Evolutionary conservation across 106 monocot species (phyloP), one percentile per base, ranked within the genome.

Genomic region (Narthecium ossifragum): DNA sequence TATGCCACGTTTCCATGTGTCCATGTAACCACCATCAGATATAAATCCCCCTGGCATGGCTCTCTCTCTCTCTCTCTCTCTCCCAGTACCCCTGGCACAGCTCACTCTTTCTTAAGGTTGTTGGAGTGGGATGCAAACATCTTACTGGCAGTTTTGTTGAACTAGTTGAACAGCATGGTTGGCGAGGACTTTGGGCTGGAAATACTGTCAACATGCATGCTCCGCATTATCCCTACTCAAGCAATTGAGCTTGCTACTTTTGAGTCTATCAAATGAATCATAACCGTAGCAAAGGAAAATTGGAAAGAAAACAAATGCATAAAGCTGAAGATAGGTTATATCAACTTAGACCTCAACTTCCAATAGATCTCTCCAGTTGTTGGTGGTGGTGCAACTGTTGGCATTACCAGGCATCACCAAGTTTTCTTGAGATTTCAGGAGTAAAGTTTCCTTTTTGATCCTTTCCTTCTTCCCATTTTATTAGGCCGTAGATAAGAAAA

Each of bases 151-250:
- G 85, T 64, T 89, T 94, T 46, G 33, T 77, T 0, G 73, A 94
- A 80, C 73, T 94, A 28, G 57, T 86, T 21, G 82, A 80, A 70
- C 60, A 86, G 30, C 45, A 78, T 18, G 94, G 94, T 0, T 94
- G 89, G 94, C 73, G 77, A 54, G 89, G 94, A 31, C 78, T 94
- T 18, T 94, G 85, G 94, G 80, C 89, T 55, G 94, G 94, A 53
- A 94, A 94, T 46, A 70, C 79, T n/a, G 74, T 94, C 46, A 94
- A 94, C 63, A 89, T n/a, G n/a, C n/a, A n/a, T 94, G 89, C 36
- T 94, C 53, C 79, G 89, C n/a, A 90, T 94, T 46, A 62, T 90
- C 45, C 94, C 94, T 26, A 86, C 89, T 14, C 94, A 94, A 65
- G 89, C 94, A 32, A 78, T 94, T 52, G 94, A 94, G 59, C 70